A percentile compares a stretch with the other conserved stretches of the same genome.
Conservation (phyloP, 805 yeast species). For the Myxozyma sirexii region DNA sequence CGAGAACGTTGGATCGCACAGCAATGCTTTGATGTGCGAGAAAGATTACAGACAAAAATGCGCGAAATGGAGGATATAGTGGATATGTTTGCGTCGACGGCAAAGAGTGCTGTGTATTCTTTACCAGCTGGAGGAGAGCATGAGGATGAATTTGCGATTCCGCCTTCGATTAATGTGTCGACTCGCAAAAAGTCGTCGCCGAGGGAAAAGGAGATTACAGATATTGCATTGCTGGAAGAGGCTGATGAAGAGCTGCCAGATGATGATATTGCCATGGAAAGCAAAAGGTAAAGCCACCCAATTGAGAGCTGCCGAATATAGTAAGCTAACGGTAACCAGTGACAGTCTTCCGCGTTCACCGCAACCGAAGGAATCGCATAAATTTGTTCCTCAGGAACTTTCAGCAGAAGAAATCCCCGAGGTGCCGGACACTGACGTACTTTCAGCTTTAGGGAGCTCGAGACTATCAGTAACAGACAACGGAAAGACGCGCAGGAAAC, state of each 20-base stretch:
- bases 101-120: constrained; percentile 6
- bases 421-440: constrained; percentile 5
- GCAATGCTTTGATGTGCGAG: constrained; percentile 15
- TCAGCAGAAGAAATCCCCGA: constrained; percentile 22
- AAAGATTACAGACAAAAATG: constrained; percentile 15
- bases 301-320: background rate
- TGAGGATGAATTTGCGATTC: background rate
- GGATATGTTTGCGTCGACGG: constrained; percentile 14
- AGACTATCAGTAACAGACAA: background rate
- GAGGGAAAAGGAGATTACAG: background rate
- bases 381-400: constrained; percentile 12
- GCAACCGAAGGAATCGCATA: constrained; percentile 6
- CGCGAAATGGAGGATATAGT: constrained; percentile 20
- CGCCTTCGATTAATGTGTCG: constrained; percentile 8
- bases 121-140: background rate
- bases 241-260: background rate
- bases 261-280: background rate
- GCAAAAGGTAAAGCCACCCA: background rate
- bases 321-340: background rate
- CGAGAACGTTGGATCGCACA: constrained; percentile 13
- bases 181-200: constrained; percentile 22
- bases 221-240: background rate
- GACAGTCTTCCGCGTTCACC: background rate
- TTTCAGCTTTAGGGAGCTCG: background rate
- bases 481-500: constrained; percentile 20